A percentile compares a stretch with the other conserved stretches of the same genome.
Evolutionary conservation across 1,284 basidiomycete species (phyloP).

Genomic region (Boletus sp.): DNA sequence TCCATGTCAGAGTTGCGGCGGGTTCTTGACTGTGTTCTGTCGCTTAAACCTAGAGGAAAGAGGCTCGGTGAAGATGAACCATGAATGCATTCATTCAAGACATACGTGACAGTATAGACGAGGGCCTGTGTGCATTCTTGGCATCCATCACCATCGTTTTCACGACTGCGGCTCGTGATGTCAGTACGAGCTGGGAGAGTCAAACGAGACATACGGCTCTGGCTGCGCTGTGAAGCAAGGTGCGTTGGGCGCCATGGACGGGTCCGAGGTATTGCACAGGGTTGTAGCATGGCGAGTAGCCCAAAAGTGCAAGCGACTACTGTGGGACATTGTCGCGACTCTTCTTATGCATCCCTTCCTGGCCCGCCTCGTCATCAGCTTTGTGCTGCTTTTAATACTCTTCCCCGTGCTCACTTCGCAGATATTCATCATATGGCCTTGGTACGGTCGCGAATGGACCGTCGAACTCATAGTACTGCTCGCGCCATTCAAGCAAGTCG

Average conservation of each 20-base stretch:
- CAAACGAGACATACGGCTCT: neutral
- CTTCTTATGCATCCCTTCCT: constrained; percentile 45
- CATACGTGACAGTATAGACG: constrained; percentile 26
- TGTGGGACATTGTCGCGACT: constrained; percentile 10
- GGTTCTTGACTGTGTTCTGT: constrained; percentile 2
- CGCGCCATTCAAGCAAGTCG: constrained; percentile 82
- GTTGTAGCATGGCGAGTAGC: constrained; percentile 18
- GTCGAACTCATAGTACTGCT: constrained; percentile 71
- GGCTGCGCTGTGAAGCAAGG: constrained; percentile 11
- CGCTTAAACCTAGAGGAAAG: constrained; percentile 18
- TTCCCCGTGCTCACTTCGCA: constrained; percentile 90
- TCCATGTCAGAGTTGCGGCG: constrained; percentile 4
- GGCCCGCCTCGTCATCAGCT: constrained; percentile 61
- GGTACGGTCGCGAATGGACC: constrained; percentile 73
- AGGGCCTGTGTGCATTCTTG: neutral
- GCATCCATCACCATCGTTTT: neutral
- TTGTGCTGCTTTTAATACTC: constrained; percentile 73
- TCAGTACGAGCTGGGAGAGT: constrained; percentile 11
- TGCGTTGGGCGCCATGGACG: constrained; percentile 9
- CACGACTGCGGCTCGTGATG: constrained; percentile 4
- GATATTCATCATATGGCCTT: constrained; percentile 88
- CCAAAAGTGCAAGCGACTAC: constrained; percentile 1
- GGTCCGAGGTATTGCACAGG: constrained; percentile 4
- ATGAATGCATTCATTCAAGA: neutral
- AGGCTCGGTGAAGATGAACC: neutral